A percentile compares a stretch with the other conserved stretches of the same genome.
Conservation (phyloP, 345 rosid species). For the Boechera divaricarpa region DNA sequence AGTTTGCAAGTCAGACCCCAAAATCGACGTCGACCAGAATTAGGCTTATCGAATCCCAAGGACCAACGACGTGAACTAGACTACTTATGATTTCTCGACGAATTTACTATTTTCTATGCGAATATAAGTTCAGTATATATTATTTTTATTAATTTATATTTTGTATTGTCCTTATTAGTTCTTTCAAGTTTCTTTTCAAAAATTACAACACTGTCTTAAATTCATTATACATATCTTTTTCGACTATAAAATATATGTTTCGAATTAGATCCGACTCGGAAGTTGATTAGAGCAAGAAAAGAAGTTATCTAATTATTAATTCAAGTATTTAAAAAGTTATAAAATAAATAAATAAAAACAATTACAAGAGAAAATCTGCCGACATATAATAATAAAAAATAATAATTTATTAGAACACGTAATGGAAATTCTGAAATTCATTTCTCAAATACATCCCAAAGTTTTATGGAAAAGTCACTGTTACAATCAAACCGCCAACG, state of each 20-base stretch:
- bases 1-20: neutral
- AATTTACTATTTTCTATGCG: too few relatives aligned
- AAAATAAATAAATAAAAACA: neutral
- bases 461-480: constrained; percentile 23
- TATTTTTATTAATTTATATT: too few relatives aligned
- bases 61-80: neutral
- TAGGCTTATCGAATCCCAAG: too few relatives aligned
- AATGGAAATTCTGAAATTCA: constrained; percentile 4
- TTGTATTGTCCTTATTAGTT: too few relatives aligned
- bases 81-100: neutral
- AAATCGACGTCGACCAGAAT: neutral
- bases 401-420: neutral
- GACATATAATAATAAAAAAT: constrained; percentile 12
- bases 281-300: constrained; percentile 16
- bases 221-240: too few relatives aligned
- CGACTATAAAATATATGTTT: too few relatives aligned
- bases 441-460: constrained; percentile 13
- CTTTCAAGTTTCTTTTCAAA: too few relatives aligned
- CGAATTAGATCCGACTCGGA: neutral
- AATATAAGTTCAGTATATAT: too few relatives aligned
- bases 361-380: neutral
- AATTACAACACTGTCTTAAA: too few relatives aligned
- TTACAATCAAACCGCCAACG: constrained; percentile 29
- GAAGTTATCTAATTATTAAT: constrained; percentile 4
- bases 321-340: too few relatives aligned